These are phyloP conservation scores for Cyberlindnera maritima DNA, from an alignment of 805 yeast species.

Conservation along the genomic window DNA sequence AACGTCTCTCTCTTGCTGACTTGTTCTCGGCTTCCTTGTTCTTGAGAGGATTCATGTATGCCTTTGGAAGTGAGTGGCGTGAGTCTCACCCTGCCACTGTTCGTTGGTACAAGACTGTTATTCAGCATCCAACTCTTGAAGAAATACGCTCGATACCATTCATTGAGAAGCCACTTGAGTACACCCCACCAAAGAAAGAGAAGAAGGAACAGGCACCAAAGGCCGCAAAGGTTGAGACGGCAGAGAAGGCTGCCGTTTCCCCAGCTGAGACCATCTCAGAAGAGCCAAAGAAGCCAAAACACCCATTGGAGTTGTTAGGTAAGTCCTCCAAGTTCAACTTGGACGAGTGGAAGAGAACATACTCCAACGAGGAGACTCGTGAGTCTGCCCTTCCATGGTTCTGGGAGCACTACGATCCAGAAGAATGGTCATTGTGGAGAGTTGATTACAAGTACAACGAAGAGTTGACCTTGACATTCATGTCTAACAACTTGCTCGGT, in stretches of 20 bases:
- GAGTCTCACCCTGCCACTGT: slow-evolving; percentile 52
- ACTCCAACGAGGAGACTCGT: slow-evolving; percentile 98
- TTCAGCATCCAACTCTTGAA: slow-evolving; percentile 41
- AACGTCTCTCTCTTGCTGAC: slow-evolving; percentile 63
- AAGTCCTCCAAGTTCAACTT: slow-evolving; percentile 61
- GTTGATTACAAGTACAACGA: slow-evolving; percentile 97
- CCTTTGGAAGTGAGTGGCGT: slow-evolving; percentile 66
- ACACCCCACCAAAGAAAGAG: slow-evolving; percentile 64
- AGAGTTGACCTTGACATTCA: slow-evolving; percentile 93
- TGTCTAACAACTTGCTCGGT: slow-evolving; percentile 97
- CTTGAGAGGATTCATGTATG: slow-evolving; percentile 50
- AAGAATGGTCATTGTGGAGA: slow-evolving; percentile 93
- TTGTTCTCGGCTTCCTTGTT: slow-evolving; percentile 47
- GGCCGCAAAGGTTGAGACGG: background rate
- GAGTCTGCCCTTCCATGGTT: slow-evolving; percentile 93
- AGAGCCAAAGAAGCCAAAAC: slow-evolving; percentile 73
- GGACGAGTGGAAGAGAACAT: slow-evolving; percentile 94
- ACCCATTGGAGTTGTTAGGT: slow-evolving; percentile 86
- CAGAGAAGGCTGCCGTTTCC: slow-evolving; percentile 27
- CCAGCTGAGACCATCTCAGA: slow-evolving; percentile 37
- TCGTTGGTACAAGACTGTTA: slow-evolving; percentile 67
- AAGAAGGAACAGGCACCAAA: background rate
- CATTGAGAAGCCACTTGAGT: slow-evolving; percentile 62
- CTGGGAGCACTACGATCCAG: slow-evolving; percentile 92
- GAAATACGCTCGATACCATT: slow-evolving; percentile 48